phyloP scores from a whole-genome alignment of 1,284 basidiomycete genomes.

The Irpex sp. region DNA sequence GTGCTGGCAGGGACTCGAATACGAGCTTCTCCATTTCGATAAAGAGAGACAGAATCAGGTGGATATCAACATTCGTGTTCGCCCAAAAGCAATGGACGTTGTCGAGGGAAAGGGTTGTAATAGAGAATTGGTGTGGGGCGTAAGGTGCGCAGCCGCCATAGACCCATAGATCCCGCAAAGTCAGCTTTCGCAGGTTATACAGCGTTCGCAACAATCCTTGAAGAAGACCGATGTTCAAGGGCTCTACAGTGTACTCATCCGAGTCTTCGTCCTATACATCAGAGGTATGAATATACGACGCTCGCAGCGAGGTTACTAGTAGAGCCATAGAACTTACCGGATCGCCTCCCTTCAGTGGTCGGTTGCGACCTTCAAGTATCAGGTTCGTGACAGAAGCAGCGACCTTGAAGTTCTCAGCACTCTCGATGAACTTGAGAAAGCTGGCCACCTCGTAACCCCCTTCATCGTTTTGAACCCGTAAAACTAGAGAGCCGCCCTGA shows the following conservation, averaged over 20 bases:
- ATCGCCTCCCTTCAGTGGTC: too few species aligned
- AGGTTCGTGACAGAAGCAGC: too few species aligned
- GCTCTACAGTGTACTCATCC: not conserved
- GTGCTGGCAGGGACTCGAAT: not conserved
- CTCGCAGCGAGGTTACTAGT: too few species aligned
- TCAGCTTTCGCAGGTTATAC: not conserved
- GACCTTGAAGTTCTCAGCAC: too few species aligned
- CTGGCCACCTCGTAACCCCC: too few species aligned
- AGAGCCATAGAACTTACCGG: too few species aligned
- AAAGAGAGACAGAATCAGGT: not conserved
- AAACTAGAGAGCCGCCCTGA: too few species aligned
- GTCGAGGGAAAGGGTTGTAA: not conserved
- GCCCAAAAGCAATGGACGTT: not conserved
- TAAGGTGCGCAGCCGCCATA: not conserved
- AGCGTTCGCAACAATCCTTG: not conserved
- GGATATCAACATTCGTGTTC: not conserved
- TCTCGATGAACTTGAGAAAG: too few species aligned
- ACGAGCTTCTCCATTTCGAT: not conserved
- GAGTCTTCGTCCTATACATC: too few species aligned
- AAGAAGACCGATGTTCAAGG: not conserved
- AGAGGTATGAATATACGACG: too few species aligned
- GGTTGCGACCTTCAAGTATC: too few species aligned
- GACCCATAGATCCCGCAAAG: not conserved
- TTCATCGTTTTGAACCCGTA: too few species aligned
- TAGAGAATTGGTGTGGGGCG: not conserved